Evolutionary conservation across 805 yeast species (phyloP).

Genomic region (Candida nonsorbophila): DNA sequence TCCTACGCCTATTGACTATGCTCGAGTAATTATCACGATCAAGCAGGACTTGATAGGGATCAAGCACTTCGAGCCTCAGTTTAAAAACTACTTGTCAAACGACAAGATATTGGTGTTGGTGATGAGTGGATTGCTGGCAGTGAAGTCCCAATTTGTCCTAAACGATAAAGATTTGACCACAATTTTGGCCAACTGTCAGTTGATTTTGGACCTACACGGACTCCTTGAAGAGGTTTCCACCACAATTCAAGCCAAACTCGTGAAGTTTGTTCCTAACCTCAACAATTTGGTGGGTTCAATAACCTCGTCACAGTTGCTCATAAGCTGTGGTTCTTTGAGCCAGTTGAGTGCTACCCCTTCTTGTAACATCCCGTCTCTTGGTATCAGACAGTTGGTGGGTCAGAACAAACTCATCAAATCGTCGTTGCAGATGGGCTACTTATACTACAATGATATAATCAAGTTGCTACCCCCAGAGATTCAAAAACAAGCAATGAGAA

Average conservation of each 20-base stretch:
- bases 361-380: constrained; percentile 78
- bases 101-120: constrained; percentile 69
- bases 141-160: constrained; percentile 20
- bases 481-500: constrained; percentile 67
- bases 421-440: constrained; percentile 60
- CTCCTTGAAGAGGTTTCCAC: constrained; percentile 40
- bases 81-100: constrained; percentile 43
- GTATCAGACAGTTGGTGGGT: constrained; percentile 41
- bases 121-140: constrained; percentile 61
- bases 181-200: constrained; percentile 41
- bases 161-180: constrained; percentile 25
- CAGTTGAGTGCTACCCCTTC: constrained; percentile 69
- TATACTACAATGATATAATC: constrained; percentile 57
- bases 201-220: constrained; percentile 41
- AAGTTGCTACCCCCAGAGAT: constrained; percentile 54
- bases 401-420: constrained; percentile 11
- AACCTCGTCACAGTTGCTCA: constrained; percentile 67
- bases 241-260: constrained; percentile 54
- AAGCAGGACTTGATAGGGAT: constrained; percentile 41
- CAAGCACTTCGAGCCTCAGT: constrained; percentile 22
- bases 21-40: constrained; percentile 44
- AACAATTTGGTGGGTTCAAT: constrained; percentile 66
- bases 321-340: constrained; percentile 62
- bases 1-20: constrained; percentile 57
- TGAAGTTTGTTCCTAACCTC: constrained; percentile 72